Percentiles rank a stretch among this genome's conserved stretches.
Conservation (phyloP, 345 rosid species). For the Salix brachista region DNA sequence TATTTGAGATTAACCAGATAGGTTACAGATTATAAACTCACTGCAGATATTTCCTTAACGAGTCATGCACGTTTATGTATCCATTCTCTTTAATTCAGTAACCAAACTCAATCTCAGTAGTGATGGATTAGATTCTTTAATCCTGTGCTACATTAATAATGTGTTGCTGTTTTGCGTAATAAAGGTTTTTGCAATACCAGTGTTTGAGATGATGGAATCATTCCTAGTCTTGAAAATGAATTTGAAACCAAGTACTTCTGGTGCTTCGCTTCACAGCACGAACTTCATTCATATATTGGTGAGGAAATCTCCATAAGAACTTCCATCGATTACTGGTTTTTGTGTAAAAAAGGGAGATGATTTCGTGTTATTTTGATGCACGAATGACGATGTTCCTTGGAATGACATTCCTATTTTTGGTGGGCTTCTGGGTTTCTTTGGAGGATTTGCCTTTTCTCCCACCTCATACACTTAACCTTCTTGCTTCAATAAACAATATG, state of each 20-base stretch:
- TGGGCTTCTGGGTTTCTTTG: slow-evolving; percentile 68
- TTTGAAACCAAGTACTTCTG: slow-evolving; percentile 34
- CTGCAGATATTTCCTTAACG: too few relatives aligned
- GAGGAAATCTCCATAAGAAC: not conserved
- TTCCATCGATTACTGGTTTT: not conserved
- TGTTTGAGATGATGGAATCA: slow-evolving; percentile 59
- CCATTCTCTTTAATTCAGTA: too few relatives aligned
- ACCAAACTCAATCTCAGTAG: too few relatives aligned
- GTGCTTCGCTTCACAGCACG: slow-evolving; percentile 51
- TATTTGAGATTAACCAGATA: not conserved
- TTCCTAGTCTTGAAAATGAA: slow-evolving; percentile 43
- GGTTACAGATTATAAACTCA: not conserved
- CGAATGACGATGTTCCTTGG: slow-evolving; percentile 55
- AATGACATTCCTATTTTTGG: slow-evolving; percentile 68
- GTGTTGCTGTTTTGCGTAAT: not conserved
- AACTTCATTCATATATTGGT: slow-evolving; percentile 48
- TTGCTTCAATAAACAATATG: too few relatives aligned
- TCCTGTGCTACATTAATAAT: not conserved
- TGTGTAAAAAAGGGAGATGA: not conserved
- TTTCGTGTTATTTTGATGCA: slow-evolving; percentile 16
- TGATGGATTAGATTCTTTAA: too few relatives aligned
- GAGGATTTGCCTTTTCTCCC: slow-evolving; percentile 83
- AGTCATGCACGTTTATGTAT: too few relatives aligned
- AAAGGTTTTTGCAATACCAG: slow-evolving; percentile 63
- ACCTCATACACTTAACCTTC: slow-evolving; percentile 33